Evolutionary conservation across 768 basidiomycete species (phyloP).

Genomic region (Trametes cubensis): DNA sequence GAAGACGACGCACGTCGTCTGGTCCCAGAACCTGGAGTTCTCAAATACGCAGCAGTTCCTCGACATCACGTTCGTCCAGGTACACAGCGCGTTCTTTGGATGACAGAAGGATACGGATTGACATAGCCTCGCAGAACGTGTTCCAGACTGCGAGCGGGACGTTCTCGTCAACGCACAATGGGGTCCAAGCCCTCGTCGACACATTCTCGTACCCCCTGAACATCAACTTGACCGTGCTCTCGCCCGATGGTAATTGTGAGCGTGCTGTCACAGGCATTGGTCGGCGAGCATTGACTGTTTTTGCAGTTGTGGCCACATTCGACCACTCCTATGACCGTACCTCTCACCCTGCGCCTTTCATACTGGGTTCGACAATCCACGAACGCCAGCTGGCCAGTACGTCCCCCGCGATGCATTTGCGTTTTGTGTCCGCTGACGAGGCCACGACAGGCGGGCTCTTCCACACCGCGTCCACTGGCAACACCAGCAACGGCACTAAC

Average conservation of each 20-base stretch:
- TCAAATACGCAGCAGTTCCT: slow-evolving; percentile 65
- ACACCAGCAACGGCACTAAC: slow-evolving; percentile 68
- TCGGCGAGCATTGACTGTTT: not conserved
- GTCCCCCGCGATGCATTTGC: slow-evolving; percentile 24
- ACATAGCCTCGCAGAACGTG: slow-evolving; percentile 43
- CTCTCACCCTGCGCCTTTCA: slow-evolving; percentile 59
- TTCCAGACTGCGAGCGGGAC: slow-evolving; percentile 53
- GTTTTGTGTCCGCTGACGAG: too few relatives aligned
- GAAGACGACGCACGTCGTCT: slow-evolving; percentile 53
- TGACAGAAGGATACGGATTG: not conserved
- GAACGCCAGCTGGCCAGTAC: slow-evolving; percentile 63
- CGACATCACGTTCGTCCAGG: slow-evolving; percentile 47
- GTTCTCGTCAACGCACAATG: slow-evolving; percentile 53
- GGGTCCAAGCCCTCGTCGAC: slow-evolving; percentile 46
- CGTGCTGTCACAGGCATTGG: not conserved
- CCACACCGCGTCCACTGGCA: slow-evolving; percentile 45
- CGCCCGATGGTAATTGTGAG: slow-evolving; percentile 38
- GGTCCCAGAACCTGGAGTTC: slow-evolving; percentile 61
- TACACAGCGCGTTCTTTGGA: slow-evolving; percentile 20
- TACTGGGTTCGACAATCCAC: slow-evolving; percentile 56
- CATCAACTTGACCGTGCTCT: slow-evolving; percentile 42
- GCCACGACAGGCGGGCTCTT: slow-evolving; percentile 65
- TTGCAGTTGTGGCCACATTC: slow-evolving; percentile 52
- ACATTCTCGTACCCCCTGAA: slow-evolving; percentile 56
- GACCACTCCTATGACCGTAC: slow-evolving; percentile 72